These are phyloP conservation scores for Chytriomyces hyalinus DNA, from an alignment of 192 early-diverging fungal genomes.

Conservation along the genomic window DNA sequence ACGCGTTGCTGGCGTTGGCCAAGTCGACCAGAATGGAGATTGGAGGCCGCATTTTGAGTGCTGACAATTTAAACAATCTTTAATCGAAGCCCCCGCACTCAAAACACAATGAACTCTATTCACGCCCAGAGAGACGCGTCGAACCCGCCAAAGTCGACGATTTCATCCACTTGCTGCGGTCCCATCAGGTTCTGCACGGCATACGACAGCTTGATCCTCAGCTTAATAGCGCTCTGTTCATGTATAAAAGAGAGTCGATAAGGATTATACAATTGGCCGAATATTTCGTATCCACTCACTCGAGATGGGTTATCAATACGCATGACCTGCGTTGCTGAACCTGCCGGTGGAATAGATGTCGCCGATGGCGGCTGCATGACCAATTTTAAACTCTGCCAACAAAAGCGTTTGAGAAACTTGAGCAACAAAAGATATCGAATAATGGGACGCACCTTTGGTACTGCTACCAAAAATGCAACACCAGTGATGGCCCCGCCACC, in stretches of 20 bases:
- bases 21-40: no score
- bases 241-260: not conserved
- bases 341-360: conserved; percentile 65
- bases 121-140: conserved; percentile 53
- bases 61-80: no score
- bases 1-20: no score
- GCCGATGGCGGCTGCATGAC: conserved; percentile 81
- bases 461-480: conserved; percentile 88
- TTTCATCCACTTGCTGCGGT: conserved; percentile 46
- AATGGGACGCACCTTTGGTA: conserved; percentile 71
- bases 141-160: conserved; percentile 57
- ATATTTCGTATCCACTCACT: conserved; percentile 26
- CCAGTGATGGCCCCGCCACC: conserved; percentile 62
- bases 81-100: not conserved
- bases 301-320: conserved; percentile 84
- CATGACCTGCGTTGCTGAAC: conserved; percentile 77
- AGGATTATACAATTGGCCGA: not conserved
- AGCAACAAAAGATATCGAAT: conserved; percentile 22
- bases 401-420: not conserved
- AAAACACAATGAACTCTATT: conserved; percentile 18
- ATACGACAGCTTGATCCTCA: conserved; percentile 55
- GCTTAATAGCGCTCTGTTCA: conserved; percentile 43
- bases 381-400: conserved; percentile 72
- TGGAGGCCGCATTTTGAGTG: no score
- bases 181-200: conserved; percentile 24